Base-by-base conservation (phyloP, 148 eudicot genomes). In the Spergularia bocconei region DNA sequence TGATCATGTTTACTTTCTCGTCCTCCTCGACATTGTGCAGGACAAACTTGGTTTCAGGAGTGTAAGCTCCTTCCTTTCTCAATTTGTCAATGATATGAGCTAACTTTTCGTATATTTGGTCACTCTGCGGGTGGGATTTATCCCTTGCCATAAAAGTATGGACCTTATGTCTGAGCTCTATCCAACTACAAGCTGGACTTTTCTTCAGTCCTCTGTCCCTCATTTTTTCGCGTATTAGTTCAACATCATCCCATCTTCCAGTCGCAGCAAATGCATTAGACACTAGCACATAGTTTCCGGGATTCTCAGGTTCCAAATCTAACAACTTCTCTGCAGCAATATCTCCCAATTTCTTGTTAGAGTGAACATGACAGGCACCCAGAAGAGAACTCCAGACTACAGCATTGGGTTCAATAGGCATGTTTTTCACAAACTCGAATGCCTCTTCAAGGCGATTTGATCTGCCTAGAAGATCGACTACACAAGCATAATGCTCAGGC, bases 121-220 rank as follows among this genome's bases (percentile, higher is more conserved):
- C 81, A 59, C 77, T 79, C 53, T 79, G 76, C 5, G 93, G 94
- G 80, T 92, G 99, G 69, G 87, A 86, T 69, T 67, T 87, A 76
- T 95, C 99, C 66, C 93, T 84, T 2, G 88, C 89, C 78, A 77
- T 77, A 66, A 95, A 95, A 1, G 84, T 86, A 82, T 95, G 99
- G 39, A 90, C 84, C 65, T 81, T 79, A 70, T 87, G 85, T 19
- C 83, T 86, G 16, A 92, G 76, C 80, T 92, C 94, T 41, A 95
- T 90, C 97, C 99, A 95, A 82, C 96, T 90, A 78, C 97, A 92
- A 3, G 86, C 99, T 5, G 99, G 99, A 67, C 87, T 91, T 86
- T 95, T 95, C 85, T 85, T 91, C 74, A 95, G 73, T 13, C 90
- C 90, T 76, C 80, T 82, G 63, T 55, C 79, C 78, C 85, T 89